A percentile compares a stretch with the other conserved stretches of the same genome.
These are phyloP conservation scores for Quercus lobata DNA, from an alignment of 331 rosid species.

Conservation along the genomic window DNA sequence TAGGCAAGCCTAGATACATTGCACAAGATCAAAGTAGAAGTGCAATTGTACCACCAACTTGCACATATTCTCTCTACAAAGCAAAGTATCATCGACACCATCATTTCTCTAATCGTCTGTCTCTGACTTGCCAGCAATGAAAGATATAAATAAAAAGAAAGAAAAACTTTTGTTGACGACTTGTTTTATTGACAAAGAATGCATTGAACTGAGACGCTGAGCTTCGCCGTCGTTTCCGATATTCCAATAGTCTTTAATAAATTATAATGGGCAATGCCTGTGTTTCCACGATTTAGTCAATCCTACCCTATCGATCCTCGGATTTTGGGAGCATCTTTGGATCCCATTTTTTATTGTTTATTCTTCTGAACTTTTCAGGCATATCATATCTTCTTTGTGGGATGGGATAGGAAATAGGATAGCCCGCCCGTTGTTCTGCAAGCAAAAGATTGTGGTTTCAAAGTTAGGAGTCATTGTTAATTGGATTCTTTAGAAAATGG, in stretches of 20 bases:
- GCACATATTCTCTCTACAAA: background rate
- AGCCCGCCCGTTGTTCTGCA: background rate
- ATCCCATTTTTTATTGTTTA: background rate
- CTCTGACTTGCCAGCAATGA: background rate
- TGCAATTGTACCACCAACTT: background rate
- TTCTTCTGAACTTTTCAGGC: background rate
- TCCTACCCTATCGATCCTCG: background rate
- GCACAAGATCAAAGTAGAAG: background rate
- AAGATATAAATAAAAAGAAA: background rate
- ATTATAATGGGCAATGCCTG: background rate
- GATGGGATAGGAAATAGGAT: background rate
- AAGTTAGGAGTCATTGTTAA: no score
- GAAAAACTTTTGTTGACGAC: no score
- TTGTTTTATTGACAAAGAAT: background rate
- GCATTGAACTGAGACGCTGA: constrained; percentile 12
- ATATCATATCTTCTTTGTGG: background rate
- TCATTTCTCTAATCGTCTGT: background rate
- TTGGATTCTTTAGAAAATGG: no score
- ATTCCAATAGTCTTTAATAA: background rate
- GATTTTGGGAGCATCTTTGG: background rate
- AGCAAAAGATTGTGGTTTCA: background rate
- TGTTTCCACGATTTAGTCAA: no score
- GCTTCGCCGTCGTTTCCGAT: background rate
- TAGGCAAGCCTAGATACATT: background rate
- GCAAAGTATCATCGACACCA: background rate